Conservation (phyloP, 805 yeast genomes). For the Suhomyces kilbournensis region DNA sequence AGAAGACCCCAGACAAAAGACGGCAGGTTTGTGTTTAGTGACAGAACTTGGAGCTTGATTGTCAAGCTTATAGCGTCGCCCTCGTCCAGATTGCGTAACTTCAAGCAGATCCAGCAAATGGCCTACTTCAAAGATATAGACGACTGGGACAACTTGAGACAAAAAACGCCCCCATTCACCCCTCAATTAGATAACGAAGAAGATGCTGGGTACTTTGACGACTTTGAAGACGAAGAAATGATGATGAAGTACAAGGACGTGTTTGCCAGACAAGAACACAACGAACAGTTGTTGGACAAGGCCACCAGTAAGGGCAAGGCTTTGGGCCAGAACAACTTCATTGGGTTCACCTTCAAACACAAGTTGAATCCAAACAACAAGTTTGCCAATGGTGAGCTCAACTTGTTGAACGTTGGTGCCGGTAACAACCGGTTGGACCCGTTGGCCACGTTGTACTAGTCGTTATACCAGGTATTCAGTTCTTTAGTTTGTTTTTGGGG, state of each 20-base stretch:
- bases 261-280: slow-evolving; percentile 83
- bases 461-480: background rate
- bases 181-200: slow-evolving; percentile 96
- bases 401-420: slow-evolving; percentile 26
- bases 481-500: background rate
- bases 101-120: slow-evolving; percentile 76
- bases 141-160: slow-evolving; percentile 70
- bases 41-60: slow-evolving; percentile 91
- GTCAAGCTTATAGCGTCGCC: slow-evolving; percentile 79
- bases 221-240: slow-evolving; percentile 91
- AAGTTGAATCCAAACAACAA: slow-evolving; percentile 57
- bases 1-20: slow-evolving; percentile 89
- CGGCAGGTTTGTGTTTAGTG: slow-evolving; percentile 89
- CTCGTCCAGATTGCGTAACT: slow-evolving; percentile 66
- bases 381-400: slow-evolving; percentile 36
- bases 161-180: slow-evolving; percentile 84
- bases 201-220: slow-evolving; percentile 98
- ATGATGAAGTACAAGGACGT: slow-evolving; percentile 98
- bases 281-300: slow-evolving; percentile 74
- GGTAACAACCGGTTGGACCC: slow-evolving; percentile 36
- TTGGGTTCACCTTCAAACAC: slow-evolving; percentile 96
- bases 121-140: slow-evolving; percentile 76
- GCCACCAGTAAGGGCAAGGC: slow-evolving; percentile 50
- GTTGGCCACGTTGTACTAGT: slow-evolving; percentile 41
- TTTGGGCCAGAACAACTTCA: slow-evolving; percentile 51